Evolutionary conservation across 2,329 filamentous ascomycete species (phyloP).

Genomic region (Emergomyces orientalis): DNA sequence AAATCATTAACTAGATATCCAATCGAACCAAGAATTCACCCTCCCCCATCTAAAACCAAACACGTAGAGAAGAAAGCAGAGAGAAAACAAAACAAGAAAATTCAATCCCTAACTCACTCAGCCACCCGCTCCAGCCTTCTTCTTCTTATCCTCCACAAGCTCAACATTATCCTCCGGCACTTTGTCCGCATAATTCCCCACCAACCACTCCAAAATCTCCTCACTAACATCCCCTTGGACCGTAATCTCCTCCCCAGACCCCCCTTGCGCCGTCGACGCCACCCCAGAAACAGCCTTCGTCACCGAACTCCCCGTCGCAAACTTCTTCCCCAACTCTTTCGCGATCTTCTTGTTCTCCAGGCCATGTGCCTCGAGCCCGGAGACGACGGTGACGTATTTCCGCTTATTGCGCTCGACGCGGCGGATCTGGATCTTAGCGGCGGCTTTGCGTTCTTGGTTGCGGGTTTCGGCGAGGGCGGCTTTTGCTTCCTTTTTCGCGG

Average conservation of each 20-base stretch:
- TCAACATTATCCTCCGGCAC: conserved; percentile 95
- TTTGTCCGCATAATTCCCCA: conserved; percentile 71
- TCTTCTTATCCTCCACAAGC: conserved; percentile 90
- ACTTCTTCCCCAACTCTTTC: conserved; percentile 98
- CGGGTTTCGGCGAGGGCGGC: conserved; percentile 79
- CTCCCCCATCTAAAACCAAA: neutral
- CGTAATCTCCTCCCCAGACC: conserved; percentile 70
- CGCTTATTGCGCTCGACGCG: conserved; percentile 97
- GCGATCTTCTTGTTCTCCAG: conserved; percentile 90
- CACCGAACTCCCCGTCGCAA: conserved; percentile 86
- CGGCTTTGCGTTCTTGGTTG: conserved; percentile 70
- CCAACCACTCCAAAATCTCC: conserved; percentile 83
- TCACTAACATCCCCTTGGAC: conserved; percentile 95
- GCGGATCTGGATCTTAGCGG: conserved; percentile 81
- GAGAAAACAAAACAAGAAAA: neutral
- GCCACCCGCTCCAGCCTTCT: conserved; percentile 47
- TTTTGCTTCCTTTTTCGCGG: conserved; percentile 92
- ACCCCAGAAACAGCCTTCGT: conserved; percentile 78
- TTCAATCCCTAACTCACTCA: neutral
- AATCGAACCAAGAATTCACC: neutral
- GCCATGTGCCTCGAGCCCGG: conserved; percentile 80
- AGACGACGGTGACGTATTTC: conserved; percentile 91
- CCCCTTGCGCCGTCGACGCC: conserved; percentile 6
- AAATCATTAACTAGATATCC: neutral
- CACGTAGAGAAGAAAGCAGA: neutral